Evolutionary conservation across 139 green algal species (phyloP), one percentile per base, ranked within the genome.

Genomic region (Closterium sp.): DNA sequence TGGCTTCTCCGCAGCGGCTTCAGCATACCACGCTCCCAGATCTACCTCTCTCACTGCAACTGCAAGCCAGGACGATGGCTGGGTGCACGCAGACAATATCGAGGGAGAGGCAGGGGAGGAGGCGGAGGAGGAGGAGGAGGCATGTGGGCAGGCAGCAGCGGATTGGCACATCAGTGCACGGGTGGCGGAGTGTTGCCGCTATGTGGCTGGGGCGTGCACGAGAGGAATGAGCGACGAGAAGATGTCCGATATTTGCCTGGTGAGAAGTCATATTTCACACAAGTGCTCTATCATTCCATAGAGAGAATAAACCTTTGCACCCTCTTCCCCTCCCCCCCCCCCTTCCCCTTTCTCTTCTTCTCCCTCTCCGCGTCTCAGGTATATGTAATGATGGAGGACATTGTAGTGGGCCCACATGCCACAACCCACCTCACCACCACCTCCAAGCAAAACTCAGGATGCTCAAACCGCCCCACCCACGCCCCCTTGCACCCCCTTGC

Each of bases 221-320:
- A 43, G 88, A 4, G 88, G 88, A 31, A 94, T 94, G 91, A 90
- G 91, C 55, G 28, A 90, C 3, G 88, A 25, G 31, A 94, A 94
- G 83, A 33, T 94, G 9, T 69, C 93, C 34, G 32, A 33, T 7
- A 23, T 94, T 2, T 94, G 91, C 88, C 91, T 93, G 43, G 91
- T 94, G n/a, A 92, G 89, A n/a, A 76, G 36, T 55, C n/a, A n/a
- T n/a, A n/a, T n/a, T n/a, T n/a, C n/a, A n/a, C n/a, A n/a, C n/a
- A n/a, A n/a, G n/a, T n/a, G n/a, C n/a, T n/a, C n/a, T n/a, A n/a
- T n/a, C n/a, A n/a, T n/a, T n/a, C n/a, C n/a, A n/a, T n/a, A n/a
- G n/a, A n/a, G n/a, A n/a, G n/a, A n/a, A n/a, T n/a, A n/a, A n/a
- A n/a, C n/a, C n/a, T n/a, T n/a, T 55, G 43, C 6, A 66, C 43